phyloP scores from a whole-genome alignment of 768 basidiomycete species.

The Suillus spraguei region DNA sequence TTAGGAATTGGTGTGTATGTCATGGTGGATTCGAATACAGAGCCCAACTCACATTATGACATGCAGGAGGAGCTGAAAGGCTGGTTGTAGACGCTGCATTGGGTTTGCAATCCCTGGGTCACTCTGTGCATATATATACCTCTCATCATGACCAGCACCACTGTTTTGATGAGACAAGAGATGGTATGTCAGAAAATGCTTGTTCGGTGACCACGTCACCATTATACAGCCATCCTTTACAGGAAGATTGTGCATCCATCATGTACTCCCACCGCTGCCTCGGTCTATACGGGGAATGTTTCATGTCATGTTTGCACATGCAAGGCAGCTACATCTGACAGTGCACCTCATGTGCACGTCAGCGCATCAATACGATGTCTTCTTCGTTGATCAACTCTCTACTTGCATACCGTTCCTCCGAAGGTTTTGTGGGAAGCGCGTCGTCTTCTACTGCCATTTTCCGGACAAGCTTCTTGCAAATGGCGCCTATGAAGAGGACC shows the following conservation, averaged over 20 bases:
- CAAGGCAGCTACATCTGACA: constrained; percentile 84
- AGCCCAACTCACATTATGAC: constrained; percentile 6
- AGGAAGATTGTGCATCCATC: constrained; percentile 83
- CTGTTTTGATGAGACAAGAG: constrained; percentile 92
- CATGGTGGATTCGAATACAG: background rate
- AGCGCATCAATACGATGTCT: constrained; percentile 68
- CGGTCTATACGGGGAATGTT: constrained; percentile 76
- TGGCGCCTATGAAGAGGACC: constrained; percentile 62
- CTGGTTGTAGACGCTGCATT: constrained; percentile 95
- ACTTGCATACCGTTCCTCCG: constrained; percentile 88
- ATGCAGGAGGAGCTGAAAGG: constrained; percentile 89
- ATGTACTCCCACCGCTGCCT: constrained; percentile 76
- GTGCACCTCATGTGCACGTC: constrained; percentile 55
- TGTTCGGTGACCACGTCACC: background rate
- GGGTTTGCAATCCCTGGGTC: constrained; percentile 82
- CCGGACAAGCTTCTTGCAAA: constrained; percentile 90
- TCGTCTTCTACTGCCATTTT: constrained; percentile 98
- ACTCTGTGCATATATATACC: constrained; percentile 88
- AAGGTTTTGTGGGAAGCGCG: constrained; percentile 64
- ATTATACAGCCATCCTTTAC: constrained; percentile 5
- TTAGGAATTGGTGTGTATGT: constrained; percentile 78
- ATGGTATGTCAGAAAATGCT: constrained; percentile 56
- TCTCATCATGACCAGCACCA: constrained; percentile 86
- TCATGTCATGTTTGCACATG: constrained; percentile 88
- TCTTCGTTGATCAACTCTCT: constrained; percentile 94